Base-by-base conservation (phyloP, 805 yeast genomes). In the Starmerella stellata region DNA sequence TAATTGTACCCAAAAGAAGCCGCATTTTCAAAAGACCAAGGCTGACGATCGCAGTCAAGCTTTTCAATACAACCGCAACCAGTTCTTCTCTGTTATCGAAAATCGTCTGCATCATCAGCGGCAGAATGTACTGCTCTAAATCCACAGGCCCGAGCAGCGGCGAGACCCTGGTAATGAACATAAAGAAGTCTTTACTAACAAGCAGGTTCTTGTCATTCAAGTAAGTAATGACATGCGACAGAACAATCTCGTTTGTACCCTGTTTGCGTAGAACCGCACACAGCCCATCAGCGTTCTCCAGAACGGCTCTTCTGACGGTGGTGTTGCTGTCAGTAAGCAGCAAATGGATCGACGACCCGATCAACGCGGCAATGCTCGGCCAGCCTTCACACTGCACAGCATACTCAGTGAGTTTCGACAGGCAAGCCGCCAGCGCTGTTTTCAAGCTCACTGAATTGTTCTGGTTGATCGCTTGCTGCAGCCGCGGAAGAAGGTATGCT, bases 151-250 rank as follows among this genome's bases (percentile, higher is more conserved):
- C 98, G 14, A 85, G 73, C 52, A 73, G 77, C 3, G 83, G 71
- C 0, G 93, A 78, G 8, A 90, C 63, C 1, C 76, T 72, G 1
- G 82, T 66, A 9, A 85, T 70, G 5, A 82, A 66, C 31, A 73
- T 68, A 28, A 87, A 74, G 49, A 90, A 75, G 4, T 75, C 72
- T 21, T 78, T 60, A 42, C 92, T 64, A 18, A 90, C 61, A 17
- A 72, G 67, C 0, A 76, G 61, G 50, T 74, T 73, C 39, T 72
- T 66, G 52, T 85, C 95, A 55, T 90, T 90, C 45, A 90, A 59
- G 52, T 83, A 90, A 0, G 96, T 85, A 33, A 90, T 85, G 40
- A 85, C 61, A 60, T 90, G 96, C 34, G 94, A 83, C 35, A 90
- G 59, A 18, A 90, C 74, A 30, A 90, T 64, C 53, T 90, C 96